Percentiles rank a stretch among this genome's conserved stretches.
phyloP scores from a whole-genome alignment of 768 basidiomycete species.

The Collybia nuda region DNA sequence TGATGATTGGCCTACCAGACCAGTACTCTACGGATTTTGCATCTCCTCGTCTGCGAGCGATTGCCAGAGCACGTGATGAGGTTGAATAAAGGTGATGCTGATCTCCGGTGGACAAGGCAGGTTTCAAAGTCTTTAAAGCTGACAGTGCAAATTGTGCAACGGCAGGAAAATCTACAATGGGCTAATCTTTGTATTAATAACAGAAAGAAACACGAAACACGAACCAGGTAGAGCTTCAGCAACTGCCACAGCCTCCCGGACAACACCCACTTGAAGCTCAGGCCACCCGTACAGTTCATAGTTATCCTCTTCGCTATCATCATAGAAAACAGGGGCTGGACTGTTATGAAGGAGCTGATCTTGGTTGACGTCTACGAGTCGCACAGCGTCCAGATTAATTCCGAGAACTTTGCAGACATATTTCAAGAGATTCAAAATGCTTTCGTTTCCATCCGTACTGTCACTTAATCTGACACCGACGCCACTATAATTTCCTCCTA shows the following conservation, averaged over 20 bases:
- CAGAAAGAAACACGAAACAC: constrained; percentile 16
- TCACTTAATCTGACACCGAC: constrained; percentile 77
- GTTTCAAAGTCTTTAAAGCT: constrained; percentile 71
- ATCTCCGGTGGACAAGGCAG: constrained; percentile 69
- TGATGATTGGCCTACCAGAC: constrained; percentile 79
- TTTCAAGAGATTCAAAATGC: constrained; percentile 72
- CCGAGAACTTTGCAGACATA: constrained; percentile 80
- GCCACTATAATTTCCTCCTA: constrained; percentile 42
- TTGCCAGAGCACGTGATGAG: constrained; percentile 68
- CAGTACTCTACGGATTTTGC: constrained; percentile 77
- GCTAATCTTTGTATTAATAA: not conserved
- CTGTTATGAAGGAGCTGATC: constrained; percentile 7
- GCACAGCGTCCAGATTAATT: constrained; percentile 74
- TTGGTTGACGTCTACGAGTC: constrained; percentile 35
- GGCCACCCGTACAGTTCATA: constrained; percentile 85
- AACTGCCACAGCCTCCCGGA: constrained; percentile 89
- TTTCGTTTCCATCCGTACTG: constrained; percentile 76
- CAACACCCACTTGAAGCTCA: constrained; percentile 89
- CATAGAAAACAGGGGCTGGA: not conserved
- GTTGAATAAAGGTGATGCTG: constrained; percentile 80
- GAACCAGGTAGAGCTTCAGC: constrained; percentile 89
- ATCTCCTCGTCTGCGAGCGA: constrained; percentile 78
- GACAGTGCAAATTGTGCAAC: constrained; percentile 92
- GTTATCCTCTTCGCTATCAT: constrained; percentile 36
- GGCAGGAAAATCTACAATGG: constrained; percentile 67